Evolutionary conservation across 306 rosid genomes (phyloP), one percentile per base, ranked within the genome.

Genomic region (Pueraria montana): DNA sequence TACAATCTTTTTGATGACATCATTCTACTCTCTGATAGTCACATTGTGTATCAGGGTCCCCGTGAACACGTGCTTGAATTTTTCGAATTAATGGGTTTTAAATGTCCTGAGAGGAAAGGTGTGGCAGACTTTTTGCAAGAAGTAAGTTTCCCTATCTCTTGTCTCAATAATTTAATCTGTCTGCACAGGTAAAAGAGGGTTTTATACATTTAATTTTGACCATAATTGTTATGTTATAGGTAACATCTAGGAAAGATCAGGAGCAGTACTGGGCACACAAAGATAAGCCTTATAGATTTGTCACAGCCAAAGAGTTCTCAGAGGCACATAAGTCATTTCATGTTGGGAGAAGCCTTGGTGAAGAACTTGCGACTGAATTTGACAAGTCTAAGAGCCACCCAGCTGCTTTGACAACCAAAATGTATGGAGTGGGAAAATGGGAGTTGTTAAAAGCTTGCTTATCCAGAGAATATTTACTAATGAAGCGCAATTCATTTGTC

Each of bases 51-150:
- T 62, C 92, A 91, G 18, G 94, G 94, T 76, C 88, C 92, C 4
- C 91, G 83, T 0, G 89, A 88, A 42, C 38, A 84, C 0, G 88
- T 91, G 24, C 92, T 87, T 27, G 88, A 80, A 20, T 91, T 91
- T 69, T 91, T 90, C 0, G 77, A 82, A 42, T 83, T 81, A 24
- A 62, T 79, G 86, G 94, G 94, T 4, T 91, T 91, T 26, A 76
- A 56, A 79, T 91, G 94, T 86, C 92, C 94, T 1, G 83, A 76
- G 72, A 87, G 92, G 75, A 91, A 91, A 84, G 91, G 92, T 4
- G 91, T 85, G 40, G 92, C 92, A 2, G 94, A 91, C 71, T 91
- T 91, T 72, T 81, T 91, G 86, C 94, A 91, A 85, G 94, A 87
- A 71, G 90, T 87, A 67, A 78, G 85, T 87, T 27, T 42, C 65